Conservation (phyloP, 768 basidiomycete genomes). For the Exsudoporus frostii region DNA sequence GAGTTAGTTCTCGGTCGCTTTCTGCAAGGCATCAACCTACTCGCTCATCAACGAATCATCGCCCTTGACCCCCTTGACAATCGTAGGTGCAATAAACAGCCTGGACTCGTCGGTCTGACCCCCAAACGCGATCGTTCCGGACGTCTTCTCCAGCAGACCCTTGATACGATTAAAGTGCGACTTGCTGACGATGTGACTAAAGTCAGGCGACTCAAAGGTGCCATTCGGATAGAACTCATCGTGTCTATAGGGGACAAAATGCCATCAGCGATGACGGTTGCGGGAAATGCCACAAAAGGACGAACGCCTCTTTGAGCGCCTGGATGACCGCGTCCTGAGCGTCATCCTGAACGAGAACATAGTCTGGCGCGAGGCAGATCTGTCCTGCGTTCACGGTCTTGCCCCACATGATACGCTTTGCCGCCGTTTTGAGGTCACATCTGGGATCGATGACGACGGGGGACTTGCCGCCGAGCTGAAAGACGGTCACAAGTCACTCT, state of each 20-base stretch:
- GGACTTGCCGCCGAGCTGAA: slow-evolving; percentile 66
- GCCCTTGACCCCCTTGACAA: slow-evolving; percentile 57
- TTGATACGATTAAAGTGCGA: slow-evolving; percentile 60
- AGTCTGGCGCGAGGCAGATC: slow-evolving; percentile 66
- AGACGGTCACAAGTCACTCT: not conserved
- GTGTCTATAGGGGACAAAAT: slow-evolving; percentile 9
- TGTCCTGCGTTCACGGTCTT: slow-evolving; percentile 75
- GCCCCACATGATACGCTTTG: slow-evolving; percentile 80
- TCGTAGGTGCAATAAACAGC: slow-evolving; percentile 68
- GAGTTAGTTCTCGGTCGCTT: not conserved
- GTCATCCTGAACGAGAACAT: slow-evolving; percentile 43
- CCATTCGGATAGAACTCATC: slow-evolving; percentile 41
- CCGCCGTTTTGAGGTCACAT: slow-evolving; percentile 62
- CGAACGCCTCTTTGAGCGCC: slow-evolving; percentile 44
- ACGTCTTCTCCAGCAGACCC: slow-evolving; percentile 57
- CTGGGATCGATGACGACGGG: slow-evolving; percentile 72
- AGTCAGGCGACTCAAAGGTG: slow-evolving; percentile 41
- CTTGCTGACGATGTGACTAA: slow-evolving; percentile 49
- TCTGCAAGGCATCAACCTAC: slow-evolving; percentile 38
- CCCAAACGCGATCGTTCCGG: slow-evolving; percentile 63
- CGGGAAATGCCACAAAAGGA: not conserved
- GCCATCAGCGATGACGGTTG: not conserved
- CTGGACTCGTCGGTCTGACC: slow-evolving; percentile 57
- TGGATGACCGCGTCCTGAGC: slow-evolving; percentile 39
- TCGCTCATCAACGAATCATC: slow-evolving; percentile 77